phyloP scores from a whole-genome alignment of 2,329 filamentous ascomycete genomes.

The Aspergillus luchuensis region DNA sequence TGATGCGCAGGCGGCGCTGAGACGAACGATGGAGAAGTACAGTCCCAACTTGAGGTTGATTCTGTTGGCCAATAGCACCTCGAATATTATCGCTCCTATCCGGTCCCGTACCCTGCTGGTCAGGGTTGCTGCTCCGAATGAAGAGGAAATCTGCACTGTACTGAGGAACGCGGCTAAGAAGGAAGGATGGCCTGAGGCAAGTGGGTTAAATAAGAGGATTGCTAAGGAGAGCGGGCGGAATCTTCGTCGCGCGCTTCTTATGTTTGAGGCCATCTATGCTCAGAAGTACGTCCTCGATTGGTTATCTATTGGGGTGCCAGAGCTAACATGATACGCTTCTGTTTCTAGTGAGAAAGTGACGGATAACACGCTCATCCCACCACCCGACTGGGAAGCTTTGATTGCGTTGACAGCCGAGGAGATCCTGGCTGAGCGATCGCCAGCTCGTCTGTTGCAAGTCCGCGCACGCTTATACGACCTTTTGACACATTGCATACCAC shows the following conservation, averaged over 20 bases:
- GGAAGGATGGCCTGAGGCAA: conserved; percentile 78
- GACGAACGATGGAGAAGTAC: conserved; percentile 99
- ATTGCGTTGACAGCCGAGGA: conserved; percentile 88
- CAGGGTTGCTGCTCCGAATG: conserved; percentile 83
- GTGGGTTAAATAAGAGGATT: conserved; percentile 78
- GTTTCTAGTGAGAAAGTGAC: conserved; percentile 77
- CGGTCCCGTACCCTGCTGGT: conserved; percentile 88
- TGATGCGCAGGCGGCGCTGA: conserved; percentile 91
- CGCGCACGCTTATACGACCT: conserved; percentile 95
- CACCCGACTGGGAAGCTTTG: conserved; percentile 94
- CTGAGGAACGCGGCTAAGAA: conserved; percentile 70
- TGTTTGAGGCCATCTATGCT: conserved; percentile 96
- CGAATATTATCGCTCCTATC: conserved; percentile 99
- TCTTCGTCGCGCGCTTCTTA: conserved; percentile 82
- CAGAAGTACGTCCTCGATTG: conserved; percentile 72
- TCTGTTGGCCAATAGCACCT: conserved; percentile 89
- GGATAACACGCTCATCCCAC: conserved; percentile 84
- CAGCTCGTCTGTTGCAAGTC: conserved; percentile 81
- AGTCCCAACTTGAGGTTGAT: conserved; percentile 92
- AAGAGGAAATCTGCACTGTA: conserved; percentile 79
- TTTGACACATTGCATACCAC: conserved; percentile 93
- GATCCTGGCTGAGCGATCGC: conserved; percentile 91
- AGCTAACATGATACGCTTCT: neutral
- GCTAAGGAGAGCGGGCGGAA: conserved; percentile 90
- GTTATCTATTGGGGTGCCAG: neutral